Evolutionary conservation across 768 basidiomycete genomes (phyloP).

Genomic region (Leccinum rimulosum): DNA sequence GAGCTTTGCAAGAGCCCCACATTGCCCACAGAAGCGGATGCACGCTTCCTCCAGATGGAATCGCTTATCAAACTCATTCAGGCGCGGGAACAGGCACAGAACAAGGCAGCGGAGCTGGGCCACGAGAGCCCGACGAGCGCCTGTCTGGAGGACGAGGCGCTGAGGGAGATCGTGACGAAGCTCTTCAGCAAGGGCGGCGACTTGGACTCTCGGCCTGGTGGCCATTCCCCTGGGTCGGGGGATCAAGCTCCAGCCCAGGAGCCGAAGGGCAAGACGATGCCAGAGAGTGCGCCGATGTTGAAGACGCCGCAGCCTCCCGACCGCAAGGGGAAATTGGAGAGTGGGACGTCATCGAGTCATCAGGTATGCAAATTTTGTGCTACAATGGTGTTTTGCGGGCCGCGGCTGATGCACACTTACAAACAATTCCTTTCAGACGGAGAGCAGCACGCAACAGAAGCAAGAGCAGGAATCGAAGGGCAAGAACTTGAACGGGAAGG

Average conservation of each 20-base stretch:
- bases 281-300: neutral
- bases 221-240: constrained; percentile 16
- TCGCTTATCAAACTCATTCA: constrained; percentile 51
- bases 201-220: constrained; percentile 17
- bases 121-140: constrained; percentile 34
- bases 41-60: constrained; percentile 51
- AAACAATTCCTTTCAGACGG: constrained; percentile 2
- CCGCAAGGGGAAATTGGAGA: neutral
- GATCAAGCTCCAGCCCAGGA: constrained; percentile 10
- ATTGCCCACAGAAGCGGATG: constrained; percentile 52
- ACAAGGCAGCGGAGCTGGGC: constrained; percentile 34
- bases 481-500: neutral
- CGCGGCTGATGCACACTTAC: neutral
- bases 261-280: constrained; percentile 6
- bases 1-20: constrained; percentile 52
- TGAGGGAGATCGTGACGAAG: constrained; percentile 34
- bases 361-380: constrained; percentile 3
- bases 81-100: constrained; percentile 49
- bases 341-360: neutral
- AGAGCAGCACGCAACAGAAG: neutral
- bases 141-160: constrained; percentile 26
- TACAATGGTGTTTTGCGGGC: neutral
- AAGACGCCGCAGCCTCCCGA: constrained; percentile 13
- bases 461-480: neutral
- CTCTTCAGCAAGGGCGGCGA: constrained; percentile 28